phyloP scores from a whole-genome alignment of 1,284 basidiomycete species.

The Schizophyllum commune region DNA sequence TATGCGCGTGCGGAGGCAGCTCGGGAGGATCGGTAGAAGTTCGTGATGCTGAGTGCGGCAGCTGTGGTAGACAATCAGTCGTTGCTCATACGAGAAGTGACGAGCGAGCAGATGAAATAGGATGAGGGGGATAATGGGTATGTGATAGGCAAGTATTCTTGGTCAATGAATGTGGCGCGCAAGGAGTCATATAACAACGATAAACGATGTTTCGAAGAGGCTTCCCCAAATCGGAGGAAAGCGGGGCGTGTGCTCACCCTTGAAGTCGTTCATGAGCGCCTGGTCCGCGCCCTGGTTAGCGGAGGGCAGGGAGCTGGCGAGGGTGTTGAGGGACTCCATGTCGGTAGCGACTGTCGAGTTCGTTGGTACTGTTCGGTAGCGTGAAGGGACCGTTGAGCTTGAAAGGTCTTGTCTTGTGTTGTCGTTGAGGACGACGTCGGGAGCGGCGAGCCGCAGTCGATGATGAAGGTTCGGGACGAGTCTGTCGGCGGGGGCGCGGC shows the following conservation, averaged over 20 bases:
- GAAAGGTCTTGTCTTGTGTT: too few species aligned
- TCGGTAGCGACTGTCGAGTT: too few species aligned
- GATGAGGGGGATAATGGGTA: background rate
- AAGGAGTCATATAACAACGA: background rate
- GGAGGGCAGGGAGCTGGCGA: background rate
- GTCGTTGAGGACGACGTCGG: too few species aligned
- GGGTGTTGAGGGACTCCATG: background rate
- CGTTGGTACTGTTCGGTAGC: too few species aligned
- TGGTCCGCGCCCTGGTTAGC: background rate
- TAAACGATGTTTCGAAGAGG: background rate
- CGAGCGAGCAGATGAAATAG: background rate
- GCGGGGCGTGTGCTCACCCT: background rate
- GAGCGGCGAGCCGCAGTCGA: too few species aligned
- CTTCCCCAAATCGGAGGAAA: background rate
- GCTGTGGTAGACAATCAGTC: conserved; percentile 30
- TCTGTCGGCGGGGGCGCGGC: too few species aligned
- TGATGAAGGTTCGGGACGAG: too few species aligned
- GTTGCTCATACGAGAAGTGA: background rate
- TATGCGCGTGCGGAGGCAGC: conserved; percentile 69
- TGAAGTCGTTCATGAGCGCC: background rate
- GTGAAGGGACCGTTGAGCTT: too few species aligned
- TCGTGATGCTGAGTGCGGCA: conserved; percentile 75
- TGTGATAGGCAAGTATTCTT: background rate
- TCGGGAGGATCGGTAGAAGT: conserved; percentile 67
- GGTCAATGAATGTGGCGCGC: background rate